A percentile compares a stretch with the other conserved stretches of the same genome.
phyloP scores from a whole-genome alignment of 495 filamentous ascomycete species.

The Aspergillus asperescens region DNA sequence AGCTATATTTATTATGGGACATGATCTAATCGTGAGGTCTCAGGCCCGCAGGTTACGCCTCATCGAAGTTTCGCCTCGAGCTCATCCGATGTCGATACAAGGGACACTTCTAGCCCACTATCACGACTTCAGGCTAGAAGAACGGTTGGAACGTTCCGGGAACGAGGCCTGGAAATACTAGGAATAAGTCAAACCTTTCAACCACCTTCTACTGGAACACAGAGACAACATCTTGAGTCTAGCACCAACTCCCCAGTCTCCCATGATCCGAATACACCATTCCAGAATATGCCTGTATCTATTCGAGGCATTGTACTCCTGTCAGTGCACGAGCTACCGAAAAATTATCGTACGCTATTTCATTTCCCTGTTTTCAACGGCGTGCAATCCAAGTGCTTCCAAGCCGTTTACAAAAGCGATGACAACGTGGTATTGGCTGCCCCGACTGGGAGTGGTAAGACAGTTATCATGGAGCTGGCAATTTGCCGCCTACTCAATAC shows the following conservation, averaged over 20 bases:
- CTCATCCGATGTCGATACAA: constrained; percentile 23
- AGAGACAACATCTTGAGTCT: not conserved
- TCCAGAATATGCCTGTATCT: constrained; percentile 29
- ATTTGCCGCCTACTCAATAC: constrained; percentile 72
- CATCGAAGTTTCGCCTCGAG: constrained; percentile 25
- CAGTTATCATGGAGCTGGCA: constrained; percentile 82
- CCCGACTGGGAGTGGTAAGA: constrained; percentile 94
- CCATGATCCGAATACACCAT: constrained; percentile 9
- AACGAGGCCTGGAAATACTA: not conserved
- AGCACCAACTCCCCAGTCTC: not conserved
- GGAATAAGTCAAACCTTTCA: not conserved
- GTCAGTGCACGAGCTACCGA: constrained; percentile 66
- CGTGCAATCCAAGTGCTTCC: constrained; percentile 84
- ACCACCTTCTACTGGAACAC: not conserved
- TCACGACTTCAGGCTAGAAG: constrained; percentile 18
- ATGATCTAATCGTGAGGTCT: constrained; percentile 15
- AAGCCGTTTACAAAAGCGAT: constrained; percentile 61
- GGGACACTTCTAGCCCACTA: constrained; percentile 30
- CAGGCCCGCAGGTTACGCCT: constrained; percentile 22
- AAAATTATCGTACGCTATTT: constrained; percentile 72
- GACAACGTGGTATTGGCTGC: constrained; percentile 87
- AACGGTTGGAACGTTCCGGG: not conserved
- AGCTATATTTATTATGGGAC: not conserved
- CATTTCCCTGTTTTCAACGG: constrained; percentile 82
- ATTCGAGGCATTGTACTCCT: constrained; percentile 70